Conservation (phyloP, 2,329 filamentous ascomycete genomes). For the Ascochyta rabiei region DNA sequence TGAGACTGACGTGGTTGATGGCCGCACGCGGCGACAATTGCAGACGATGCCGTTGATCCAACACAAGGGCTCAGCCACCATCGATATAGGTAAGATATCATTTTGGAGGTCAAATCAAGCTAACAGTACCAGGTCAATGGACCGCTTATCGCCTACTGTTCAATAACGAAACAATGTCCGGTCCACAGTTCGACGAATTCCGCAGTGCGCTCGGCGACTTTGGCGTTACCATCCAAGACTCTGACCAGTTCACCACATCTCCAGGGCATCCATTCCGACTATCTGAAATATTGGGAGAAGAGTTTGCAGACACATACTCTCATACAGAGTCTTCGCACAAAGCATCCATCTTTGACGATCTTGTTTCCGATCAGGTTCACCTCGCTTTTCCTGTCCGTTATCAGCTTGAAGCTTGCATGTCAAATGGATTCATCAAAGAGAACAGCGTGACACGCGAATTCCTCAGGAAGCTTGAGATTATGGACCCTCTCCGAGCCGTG, state of each 20-base stretch:
- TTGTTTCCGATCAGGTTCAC: constrained; percentile 37
- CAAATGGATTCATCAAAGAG: constrained; percentile 76
- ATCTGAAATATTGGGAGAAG: constrained; percentile 38
- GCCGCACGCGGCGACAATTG: constrained; percentile 32
- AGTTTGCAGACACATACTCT: constrained; percentile 33
- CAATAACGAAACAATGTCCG: constrained; percentile 36
- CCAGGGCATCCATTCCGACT: constrained; percentile 21
- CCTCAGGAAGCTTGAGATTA: constrained; percentile 62
- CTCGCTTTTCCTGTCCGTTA: constrained; percentile 75
- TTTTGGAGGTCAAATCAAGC: not conserved
- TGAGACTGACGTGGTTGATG: constrained; percentile 66
- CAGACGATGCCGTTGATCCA: constrained; percentile 33
- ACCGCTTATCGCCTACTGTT: constrained; percentile 64
- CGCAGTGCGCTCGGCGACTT: constrained; percentile 69
- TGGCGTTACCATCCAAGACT: constrained; percentile 65
- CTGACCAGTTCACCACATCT: constrained; percentile 52
- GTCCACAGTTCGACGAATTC: constrained; percentile 52
- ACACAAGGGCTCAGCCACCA: constrained; percentile 56
- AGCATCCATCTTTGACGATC: constrained; percentile 32
- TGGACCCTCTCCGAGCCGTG: constrained; percentile 62
- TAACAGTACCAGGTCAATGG: constrained; percentile 60
- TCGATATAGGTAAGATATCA: constrained; percentile 61
- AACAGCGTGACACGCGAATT: constrained; percentile 73
- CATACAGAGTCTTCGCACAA: constrained; percentile 18
- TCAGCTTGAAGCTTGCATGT: constrained; percentile 93